Evolutionary conservation across 306 rosid genomes (phyloP).

Genomic region (Lablab purpureus): DNA sequence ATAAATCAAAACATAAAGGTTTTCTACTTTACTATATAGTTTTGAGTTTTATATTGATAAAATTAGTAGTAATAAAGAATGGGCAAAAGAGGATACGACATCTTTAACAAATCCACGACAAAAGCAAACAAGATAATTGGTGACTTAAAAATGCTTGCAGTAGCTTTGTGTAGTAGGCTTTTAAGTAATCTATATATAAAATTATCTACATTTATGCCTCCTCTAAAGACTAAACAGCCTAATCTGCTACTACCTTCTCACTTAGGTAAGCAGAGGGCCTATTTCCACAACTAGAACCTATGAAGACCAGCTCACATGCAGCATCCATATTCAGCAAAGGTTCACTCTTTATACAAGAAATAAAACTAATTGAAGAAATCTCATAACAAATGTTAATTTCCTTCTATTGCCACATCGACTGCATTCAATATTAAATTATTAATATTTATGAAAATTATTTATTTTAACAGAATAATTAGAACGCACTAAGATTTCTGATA

Average conservation of each 20-base stretch:
- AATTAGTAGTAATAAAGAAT: background rate
- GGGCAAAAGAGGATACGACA: background rate
- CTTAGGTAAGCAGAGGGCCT: background rate
- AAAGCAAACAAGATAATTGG: background rate
- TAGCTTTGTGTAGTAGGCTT: background rate
- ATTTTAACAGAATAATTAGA: background rate
- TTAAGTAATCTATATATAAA: background rate
- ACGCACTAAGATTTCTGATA: background rate
- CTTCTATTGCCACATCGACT: background rate
- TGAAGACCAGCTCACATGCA: slow-evolving; percentile 12
- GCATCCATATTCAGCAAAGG: background rate
- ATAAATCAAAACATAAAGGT: background rate
- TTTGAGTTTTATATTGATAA: background rate
- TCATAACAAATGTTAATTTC: background rate
- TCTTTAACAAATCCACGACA: background rate
- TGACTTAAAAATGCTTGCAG: background rate
- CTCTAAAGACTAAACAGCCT: background rate
- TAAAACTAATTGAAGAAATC: slow-evolving; percentile 16
- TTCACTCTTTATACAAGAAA: slow-evolving; percentile 5
- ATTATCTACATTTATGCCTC: background rate
- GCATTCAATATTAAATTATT: background rate
- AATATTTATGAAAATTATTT: background rate
- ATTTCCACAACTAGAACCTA: background rate
- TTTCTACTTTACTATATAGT: background rate
- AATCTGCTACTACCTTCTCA: background rate